Base-by-base conservation (phyloP, 1,139 yeast genomes). In the Candida glucosophila region DNA sequence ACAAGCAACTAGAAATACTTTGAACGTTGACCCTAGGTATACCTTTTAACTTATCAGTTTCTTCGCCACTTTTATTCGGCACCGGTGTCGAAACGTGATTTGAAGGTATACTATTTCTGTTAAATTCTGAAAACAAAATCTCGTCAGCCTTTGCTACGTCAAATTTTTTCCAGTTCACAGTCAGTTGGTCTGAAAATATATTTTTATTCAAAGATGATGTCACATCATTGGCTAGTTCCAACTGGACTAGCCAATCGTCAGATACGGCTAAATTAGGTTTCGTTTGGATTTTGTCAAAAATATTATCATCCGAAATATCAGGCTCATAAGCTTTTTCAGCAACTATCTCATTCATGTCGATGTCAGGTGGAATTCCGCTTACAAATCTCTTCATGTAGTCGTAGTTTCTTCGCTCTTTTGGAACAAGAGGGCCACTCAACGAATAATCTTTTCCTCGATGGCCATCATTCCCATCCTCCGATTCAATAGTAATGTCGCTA, bases 291-390 rank as follows among this genome's bases (percentile, higher is more conserved):
- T 31, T 38, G 24, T 56, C 52, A 35, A 62, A 63, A 1, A 44
- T 44, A 5, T 41, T 37, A 5, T 52, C 63, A 29, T 54, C 50
- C 2, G 45, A 32, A 12, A 64, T 46, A 49, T 55, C 76, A 0
- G 90, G 90, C 47, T 80, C 92, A 40, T 70, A 79, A 2, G 74
- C 79, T 40, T 74, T 77, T 36, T 76, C 81, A 26, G 68, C 61
- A 6, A 75, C 62, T 10, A 75, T 56, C 8, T 60, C 63, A 27
- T 49, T 42, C 40, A 67, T 40, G 24, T 56, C 49, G 9, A 51
- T 40, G 19, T 52, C 52, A 9, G 49, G 42, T 8, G 57, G 66
- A 23, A 43, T 48, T 2, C 47, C 42, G 24, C 49, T 49, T 5
- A 58, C 55, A 24, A 61, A 37, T 26, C 54, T 58, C 27, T 52